Conservation (phyloP, 2,329 filamentous ascomycete species). For the Lojkania enalia region DNA sequence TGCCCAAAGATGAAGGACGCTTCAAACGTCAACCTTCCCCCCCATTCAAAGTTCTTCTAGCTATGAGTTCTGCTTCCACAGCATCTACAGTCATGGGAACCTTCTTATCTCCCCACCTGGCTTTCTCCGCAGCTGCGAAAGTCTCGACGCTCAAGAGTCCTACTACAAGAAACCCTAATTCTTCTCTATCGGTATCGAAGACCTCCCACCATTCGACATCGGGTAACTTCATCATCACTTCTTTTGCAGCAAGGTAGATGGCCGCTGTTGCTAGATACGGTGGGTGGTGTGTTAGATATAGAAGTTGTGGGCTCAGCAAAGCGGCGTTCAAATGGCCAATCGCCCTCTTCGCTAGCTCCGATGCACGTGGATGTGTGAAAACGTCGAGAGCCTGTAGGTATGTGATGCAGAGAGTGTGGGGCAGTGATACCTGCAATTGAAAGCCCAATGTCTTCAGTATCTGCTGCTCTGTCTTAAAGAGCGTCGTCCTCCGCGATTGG, state of each 20-base stretch:
- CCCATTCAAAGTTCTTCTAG: slow-evolving; percentile 38
- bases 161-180: slow-evolving; percentile 89
- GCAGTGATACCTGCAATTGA: slow-evolving; percentile 80
- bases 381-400: slow-evolving; percentile 90
- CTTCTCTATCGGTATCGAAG: slow-evolving; percentile 93
- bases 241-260: slow-evolving; percentile 84
- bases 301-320: slow-evolving; percentile 80
- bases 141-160: slow-evolving; percentile 78
- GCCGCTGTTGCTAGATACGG: slow-evolving; percentile 81
- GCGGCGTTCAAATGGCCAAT: slow-evolving; percentile 84
- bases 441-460: slow-evolving; percentile 79
- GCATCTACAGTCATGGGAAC: slow-evolving; percentile 63
- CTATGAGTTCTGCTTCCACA: slow-evolving; percentile 64
- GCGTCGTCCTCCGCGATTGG: slow-evolving; percentile 62
- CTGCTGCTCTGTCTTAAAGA: slow-evolving; percentile 75
- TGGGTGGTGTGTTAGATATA: slow-evolving; percentile 92
- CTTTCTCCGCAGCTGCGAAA: slow-evolving; percentile 64
- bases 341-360: slow-evolving; percentile 64
- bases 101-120: slow-evolving; percentile 54
- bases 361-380: slow-evolving; percentile 49
- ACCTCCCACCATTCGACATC: slow-evolving; percentile 96
- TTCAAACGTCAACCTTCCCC: slow-evolving; percentile 5
- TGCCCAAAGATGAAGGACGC: neutral
- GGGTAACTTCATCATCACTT: slow-evolving; percentile 76
- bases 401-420: slow-evolving; percentile 83